These are phyloP conservation scores for Phlebiopsis gigantea DNA, from an alignment of 768 basidiomycete species.

Conservation along the genomic window DNA sequence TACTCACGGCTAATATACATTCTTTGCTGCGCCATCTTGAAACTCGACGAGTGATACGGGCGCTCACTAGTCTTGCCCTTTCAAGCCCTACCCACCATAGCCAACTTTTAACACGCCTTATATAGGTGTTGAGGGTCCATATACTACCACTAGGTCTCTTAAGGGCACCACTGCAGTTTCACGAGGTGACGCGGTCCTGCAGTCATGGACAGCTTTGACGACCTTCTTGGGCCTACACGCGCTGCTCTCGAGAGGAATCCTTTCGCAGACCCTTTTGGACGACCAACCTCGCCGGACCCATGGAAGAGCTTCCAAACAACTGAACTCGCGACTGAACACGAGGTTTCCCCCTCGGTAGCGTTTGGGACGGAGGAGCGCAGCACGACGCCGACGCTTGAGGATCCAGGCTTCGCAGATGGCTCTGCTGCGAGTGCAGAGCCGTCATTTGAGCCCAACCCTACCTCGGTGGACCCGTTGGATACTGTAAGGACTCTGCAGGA, in stretches of 20 bases:
- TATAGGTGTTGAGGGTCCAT: not conserved
- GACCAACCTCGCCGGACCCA: conserved; percentile 69
- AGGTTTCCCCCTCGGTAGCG: conserved; percentile 5
- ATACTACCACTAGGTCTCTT: not conserved
- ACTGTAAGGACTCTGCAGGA: conserved; percentile 27
- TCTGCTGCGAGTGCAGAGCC: not conserved
- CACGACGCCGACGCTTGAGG: conserved; percentile 15
- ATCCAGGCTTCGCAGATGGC: conserved; percentile 14
- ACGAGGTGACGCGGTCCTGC: too few relatives aligned
- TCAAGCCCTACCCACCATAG: not conserved
- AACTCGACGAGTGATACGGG: not conserved
- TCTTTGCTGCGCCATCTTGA: not conserved
- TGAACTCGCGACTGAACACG: conserved; percentile 23
- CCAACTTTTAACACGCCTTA: not conserved
- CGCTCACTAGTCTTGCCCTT: not conserved
- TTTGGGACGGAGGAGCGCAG: conserved; percentile 15
- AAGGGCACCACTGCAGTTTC: not conserved
- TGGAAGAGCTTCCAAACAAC: conserved; percentile 59
- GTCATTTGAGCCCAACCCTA: not conserved
- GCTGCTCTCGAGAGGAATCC: conserved; percentile 67
- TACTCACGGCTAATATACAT: not conserved
- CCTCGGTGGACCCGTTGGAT: conserved; percentile 37
- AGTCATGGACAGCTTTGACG: conserved; percentile 73
- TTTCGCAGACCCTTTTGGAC: conserved; percentile 68
- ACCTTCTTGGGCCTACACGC: conserved; percentile 55